These are phyloP conservation scores for Rhizopus delemar DNA, from an alignment of 371 early-diverging fungal genomes.

Conservation along the genomic window DNA sequence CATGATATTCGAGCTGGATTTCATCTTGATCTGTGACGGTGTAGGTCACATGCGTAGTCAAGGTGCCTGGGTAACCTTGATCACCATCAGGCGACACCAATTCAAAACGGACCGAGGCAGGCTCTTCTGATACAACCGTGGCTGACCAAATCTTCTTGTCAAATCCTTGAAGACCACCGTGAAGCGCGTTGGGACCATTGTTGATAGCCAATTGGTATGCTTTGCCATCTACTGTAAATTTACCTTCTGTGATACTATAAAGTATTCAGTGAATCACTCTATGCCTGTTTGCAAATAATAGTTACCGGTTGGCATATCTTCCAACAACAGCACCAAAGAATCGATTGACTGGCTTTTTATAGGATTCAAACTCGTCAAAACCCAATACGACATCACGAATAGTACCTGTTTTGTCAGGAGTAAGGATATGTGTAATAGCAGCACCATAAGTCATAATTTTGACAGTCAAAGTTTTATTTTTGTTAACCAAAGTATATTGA, in stretches of 20 bases:
- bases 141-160: constrained; percentile 48
- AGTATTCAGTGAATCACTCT: no score
- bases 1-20: constrained; percentile 37
- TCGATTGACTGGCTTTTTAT: constrained; percentile 41
- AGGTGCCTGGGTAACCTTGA: constrained; percentile 48
- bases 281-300: not conserved
- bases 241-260: constrained; percentile 40
- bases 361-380: constrained; percentile 46
- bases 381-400: constrained; percentile 51
- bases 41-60: constrained; percentile 42
- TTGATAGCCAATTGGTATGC: constrained; percentile 36
- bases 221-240: constrained; percentile 46
- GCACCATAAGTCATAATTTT: constrained; percentile 53
- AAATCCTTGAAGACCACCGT: constrained; percentile 51
- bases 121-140: constrained; percentile 38
- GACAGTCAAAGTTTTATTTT: constrained; percentile 44
- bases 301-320: constrained; percentile 52
- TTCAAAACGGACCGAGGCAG: constrained; percentile 46
- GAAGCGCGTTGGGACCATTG: constrained; percentile 47
- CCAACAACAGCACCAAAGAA: constrained; percentile 54
- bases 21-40: constrained; percentile 43
- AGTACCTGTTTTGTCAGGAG: constrained; percentile 46
- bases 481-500: constrained; percentile 51
- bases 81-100: constrained; percentile 49
- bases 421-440: constrained; percentile 44